A percentile compares a stretch with the other conserved stretches of the same genome.
Evolutionary conservation across 1,139 yeast species (phyloP).

Genomic region (Suhomyces taliae): DNA sequence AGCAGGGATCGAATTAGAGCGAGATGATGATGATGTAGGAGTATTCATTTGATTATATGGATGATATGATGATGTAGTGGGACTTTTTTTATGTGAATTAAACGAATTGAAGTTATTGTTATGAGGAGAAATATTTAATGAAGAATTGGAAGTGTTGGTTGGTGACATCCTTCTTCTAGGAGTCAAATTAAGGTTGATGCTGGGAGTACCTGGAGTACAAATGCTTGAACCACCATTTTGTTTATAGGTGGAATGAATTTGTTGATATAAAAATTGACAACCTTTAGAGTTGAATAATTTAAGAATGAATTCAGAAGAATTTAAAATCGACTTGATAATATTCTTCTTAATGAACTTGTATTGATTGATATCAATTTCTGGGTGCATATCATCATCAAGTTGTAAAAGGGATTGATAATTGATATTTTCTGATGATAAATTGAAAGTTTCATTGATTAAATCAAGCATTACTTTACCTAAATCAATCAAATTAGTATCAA

Average conservation of each 20-base stretch:
- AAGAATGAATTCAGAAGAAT: conserved; percentile 35
- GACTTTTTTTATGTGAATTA: conserved; percentile 8
- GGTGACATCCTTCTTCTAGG: conserved; percentile 14
- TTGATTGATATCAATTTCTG: conserved; percentile 20
- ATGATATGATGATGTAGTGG: conserved; percentile 2
- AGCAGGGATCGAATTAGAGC: conserved; percentile 10
- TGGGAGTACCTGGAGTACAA: conserved; percentile 9
- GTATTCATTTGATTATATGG: conserved; percentile 10
- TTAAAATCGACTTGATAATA: conserved; percentile 32
- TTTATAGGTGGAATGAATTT: conserved; percentile 20
- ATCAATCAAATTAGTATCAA: conserved; percentile 34
- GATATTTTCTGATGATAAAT: conserved; percentile 20
- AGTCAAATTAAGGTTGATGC: conserved; percentile 11
- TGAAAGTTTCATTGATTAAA: conserved; percentile 35
- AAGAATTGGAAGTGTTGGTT: conserved; percentile 14
- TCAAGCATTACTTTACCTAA: conserved; percentile 37
- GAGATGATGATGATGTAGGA: conserved; percentile 7
- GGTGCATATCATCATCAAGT: conserved; percentile 3
- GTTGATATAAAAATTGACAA: conserved; percentile 32
- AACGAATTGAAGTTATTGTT: conserved; percentile 6
- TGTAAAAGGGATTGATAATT: conserved; percentile 21
- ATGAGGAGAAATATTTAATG: conserved; percentile 2
- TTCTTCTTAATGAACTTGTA: conserved; percentile 33
- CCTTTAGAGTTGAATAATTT: conserved; percentile 36
- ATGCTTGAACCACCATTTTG: conserved; percentile 6